Base-by-base conservation (phyloP, 306 rosid genomes). In the Rosa lucieae region DNA sequence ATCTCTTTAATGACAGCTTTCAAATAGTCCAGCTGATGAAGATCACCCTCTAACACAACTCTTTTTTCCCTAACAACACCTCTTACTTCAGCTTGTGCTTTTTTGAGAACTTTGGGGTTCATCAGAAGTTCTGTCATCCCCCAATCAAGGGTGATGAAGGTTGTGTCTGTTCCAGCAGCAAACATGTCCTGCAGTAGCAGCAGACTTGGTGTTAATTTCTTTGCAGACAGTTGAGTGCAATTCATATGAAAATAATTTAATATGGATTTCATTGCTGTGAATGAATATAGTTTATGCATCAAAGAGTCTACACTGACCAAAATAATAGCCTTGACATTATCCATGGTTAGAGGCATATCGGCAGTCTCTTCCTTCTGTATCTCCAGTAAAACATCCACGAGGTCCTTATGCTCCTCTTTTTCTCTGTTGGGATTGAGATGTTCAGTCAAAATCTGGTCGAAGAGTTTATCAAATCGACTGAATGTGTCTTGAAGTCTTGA, bases 111-210 rank as follows among this genome's bases (percentile, higher is more conserved):
- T 15, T 42, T 67, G 13, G 90, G 94, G 59, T 90, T 86, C 83
- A 83, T 85, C 47, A 89, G 26, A 2, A 90, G 86, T 86, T 90
- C 89, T 18, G 92, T 88, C 92, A 89, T 90, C 83, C 79, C 90
- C 96, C 91, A 90, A 46, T 89, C 96, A 47, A 93, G 94, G 52
- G 85, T 73, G 55, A 89, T 90, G 84, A 83, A 87, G 37, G 82
- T 81, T 69, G 94, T 91, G 77, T 91, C 96, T 8, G 96, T 91
- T 82, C 94, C 92, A 37, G 94, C 97, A 49, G 88, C 91, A 84
- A 91, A 93, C 92, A 91, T 90, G 68, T 93, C 96, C 94, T 90
- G 81, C 85, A 70, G 14, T 53, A 49, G 72, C 63, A 56, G 29
- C 44, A 73, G 61, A 17, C 67, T 51, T 35, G 74, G 35, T 58